Evolutionary conservation across 2,329 filamentous ascomycete species (phyloP).

Genomic region (Neonectria magnoliae): DNA sequence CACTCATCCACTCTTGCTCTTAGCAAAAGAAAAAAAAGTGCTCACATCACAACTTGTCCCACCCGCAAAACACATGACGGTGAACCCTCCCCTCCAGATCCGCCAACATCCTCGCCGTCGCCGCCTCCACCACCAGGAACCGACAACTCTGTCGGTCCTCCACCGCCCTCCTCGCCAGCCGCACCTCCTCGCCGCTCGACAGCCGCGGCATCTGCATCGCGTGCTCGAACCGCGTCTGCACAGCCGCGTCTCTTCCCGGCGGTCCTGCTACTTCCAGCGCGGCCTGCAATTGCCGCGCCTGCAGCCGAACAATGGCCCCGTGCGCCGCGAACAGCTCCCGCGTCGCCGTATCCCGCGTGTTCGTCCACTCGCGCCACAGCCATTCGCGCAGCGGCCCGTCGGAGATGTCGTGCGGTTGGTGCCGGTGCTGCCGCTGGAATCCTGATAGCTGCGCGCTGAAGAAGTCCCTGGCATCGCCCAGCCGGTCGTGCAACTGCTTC

Average conservation of each 20-base stretch:
- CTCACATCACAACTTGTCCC: neutral
- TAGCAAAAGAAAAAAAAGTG: neutral
- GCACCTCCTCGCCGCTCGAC: too few species aligned
- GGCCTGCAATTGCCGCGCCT: slow-evolving; percentile 21
- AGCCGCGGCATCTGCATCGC: slow-evolving; percentile 8
- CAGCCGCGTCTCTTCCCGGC: slow-evolving; percentile 20
- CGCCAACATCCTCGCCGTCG: slow-evolving; percentile 25
- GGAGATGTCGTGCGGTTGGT: too few species aligned
- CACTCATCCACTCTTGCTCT: neutral
- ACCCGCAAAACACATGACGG: slow-evolving; percentile 26
- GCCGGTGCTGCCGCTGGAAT: slow-evolving; percentile 19
- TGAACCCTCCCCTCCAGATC: slow-evolving; percentile 26
- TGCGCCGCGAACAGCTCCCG: too few species aligned
- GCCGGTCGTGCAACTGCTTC: slow-evolving; percentile 28
- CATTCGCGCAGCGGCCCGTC: too few species aligned
- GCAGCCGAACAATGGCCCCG: neutral
- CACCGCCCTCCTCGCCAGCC: too few species aligned
- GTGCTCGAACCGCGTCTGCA: slow-evolving; percentile 20
- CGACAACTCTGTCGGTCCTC: slow-evolving; percentile 29
- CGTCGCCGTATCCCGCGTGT: too few species aligned
- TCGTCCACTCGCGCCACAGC: too few species aligned
- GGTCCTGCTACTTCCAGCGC: slow-evolving; percentile 13
- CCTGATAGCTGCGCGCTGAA: slow-evolving; percentile 24
- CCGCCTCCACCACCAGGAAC: slow-evolving; percentile 29
- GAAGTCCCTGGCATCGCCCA: slow-evolving; percentile 19